Percentiles rank a stretch among this genome's conserved stretches.
phyloP scores from a whole-genome alignment of 768 basidiomycete species.

The Tulasnella sp. region DNA sequence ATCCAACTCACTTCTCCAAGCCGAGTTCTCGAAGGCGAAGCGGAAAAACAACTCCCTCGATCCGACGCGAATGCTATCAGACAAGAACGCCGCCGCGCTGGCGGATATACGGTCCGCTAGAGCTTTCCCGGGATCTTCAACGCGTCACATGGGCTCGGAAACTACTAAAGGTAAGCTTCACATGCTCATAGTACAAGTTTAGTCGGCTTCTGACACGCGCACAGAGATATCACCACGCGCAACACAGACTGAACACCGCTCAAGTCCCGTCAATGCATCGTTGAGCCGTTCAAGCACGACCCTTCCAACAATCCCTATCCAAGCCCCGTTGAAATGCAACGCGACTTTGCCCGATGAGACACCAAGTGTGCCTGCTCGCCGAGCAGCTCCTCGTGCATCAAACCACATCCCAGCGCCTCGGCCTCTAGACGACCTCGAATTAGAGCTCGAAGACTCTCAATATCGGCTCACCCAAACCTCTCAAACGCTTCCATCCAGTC shows the following conservation, averaged over 20 bases:
- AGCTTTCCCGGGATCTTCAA: background rate
- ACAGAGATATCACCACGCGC: background rate
- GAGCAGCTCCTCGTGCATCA: slow-evolving; percentile 6
- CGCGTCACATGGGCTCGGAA: background rate
- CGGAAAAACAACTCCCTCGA: background rate
- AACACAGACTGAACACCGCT: background rate
- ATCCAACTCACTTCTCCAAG: background rate
- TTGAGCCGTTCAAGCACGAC: background rate
- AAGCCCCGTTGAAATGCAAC: background rate
- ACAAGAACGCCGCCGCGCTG: background rate
- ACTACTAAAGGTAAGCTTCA: background rate
- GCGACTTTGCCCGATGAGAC: background rate
- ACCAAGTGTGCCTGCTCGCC: background rate
- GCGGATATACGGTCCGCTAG: background rate
- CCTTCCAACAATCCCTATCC: background rate
- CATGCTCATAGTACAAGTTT: background rate
- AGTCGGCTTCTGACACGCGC: background rate
- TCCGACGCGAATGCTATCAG: background rate
- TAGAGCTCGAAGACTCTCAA: slow-evolving; percentile 8
- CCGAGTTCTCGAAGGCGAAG: background rate
- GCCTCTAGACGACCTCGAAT: slow-evolving; percentile 3
- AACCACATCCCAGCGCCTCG: slow-evolving; percentile 13
- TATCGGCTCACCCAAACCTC: background rate
- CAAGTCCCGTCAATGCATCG: background rate
- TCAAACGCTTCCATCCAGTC: background rate